phyloP scores from a whole-genome alignment of 2,329 filamentous ascomycete genomes.

The Onygenales sp. region DNA sequence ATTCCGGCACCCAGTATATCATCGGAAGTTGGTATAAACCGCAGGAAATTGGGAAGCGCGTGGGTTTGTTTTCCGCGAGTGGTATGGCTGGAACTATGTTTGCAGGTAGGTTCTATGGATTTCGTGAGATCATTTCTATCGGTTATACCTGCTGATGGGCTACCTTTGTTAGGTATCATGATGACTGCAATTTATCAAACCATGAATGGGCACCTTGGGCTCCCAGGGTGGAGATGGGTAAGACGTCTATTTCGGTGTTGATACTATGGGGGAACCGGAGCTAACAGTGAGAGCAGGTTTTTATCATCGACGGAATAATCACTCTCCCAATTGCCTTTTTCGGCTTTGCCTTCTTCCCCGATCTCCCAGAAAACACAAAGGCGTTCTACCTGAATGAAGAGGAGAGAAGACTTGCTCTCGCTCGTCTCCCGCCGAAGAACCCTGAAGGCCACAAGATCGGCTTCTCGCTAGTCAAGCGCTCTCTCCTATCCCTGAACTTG shows the following conservation, averaged over 20 bases:
- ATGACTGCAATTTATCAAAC: conserved; percentile 21
- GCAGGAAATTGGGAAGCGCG: conserved; percentile 25
- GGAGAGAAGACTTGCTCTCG: conserved; percentile 20
- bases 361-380: conserved; percentile 23
- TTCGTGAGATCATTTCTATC: too few relatives aligned
- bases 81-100: conserved; percentile 24
- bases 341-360: conserved; percentile 31
- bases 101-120: conserved; percentile 6
- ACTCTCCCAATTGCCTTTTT: conserved; percentile 32
- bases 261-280: neutral
- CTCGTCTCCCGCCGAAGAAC: conserved; percentile 16
- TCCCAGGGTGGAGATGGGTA: conserved; percentile 22
- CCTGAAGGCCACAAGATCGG: conserved; percentile 9
- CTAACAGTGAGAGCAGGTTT: conserved; percentile 9
- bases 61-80: conserved; percentile 21
- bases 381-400: conserved; percentile 20
- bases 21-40: conserved; percentile 33
- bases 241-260: neutral
- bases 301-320: conserved; percentile 29
- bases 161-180: conserved; percentile 15
- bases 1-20: conserved; percentile 24
- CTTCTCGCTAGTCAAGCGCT: conserved; percentile 16
- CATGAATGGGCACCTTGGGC: conserved; percentile 15
- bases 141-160: too few relatives aligned
- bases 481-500: conserved; percentile 24